These are phyloP conservation scores for Nigrospora osmanthi DNA, from an alignment of 2,329 filamentous ascomycete genomes.

Conservation along the genomic window DNA sequence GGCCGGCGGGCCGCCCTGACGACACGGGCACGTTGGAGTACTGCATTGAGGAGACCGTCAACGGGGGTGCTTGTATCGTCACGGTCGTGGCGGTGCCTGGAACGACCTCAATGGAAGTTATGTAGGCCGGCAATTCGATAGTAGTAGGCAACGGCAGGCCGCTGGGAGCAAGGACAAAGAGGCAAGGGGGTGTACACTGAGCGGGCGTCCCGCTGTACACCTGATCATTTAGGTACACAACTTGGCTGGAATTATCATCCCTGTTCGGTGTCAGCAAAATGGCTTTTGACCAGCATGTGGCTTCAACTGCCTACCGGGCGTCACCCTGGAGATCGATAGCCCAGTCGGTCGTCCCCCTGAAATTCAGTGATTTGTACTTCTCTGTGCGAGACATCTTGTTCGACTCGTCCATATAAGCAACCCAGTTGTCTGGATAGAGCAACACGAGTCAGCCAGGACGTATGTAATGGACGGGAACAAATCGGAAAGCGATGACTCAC, in stretches of 20 bases:
- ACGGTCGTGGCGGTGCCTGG: background rate
- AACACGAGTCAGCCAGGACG: slow-evolving; percentile 7
- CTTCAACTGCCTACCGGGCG: background rate
- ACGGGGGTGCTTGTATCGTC: background rate
- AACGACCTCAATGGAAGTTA: background rate
- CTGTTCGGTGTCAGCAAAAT: background rate
- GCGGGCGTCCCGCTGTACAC: no score
- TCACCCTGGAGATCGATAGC: slow-evolving; percentile 19
- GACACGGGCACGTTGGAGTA: background rate
- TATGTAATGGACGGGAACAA: slow-evolving; percentile 1
- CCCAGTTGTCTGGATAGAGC: slow-evolving; percentile 15
- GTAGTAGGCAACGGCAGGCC: background rate
- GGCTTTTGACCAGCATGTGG: background rate
- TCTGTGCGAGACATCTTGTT: slow-evolving; percentile 12
- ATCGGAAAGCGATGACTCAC: background rate
- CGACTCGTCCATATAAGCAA: slow-evolving; percentile 7
- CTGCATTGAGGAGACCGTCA: background rate
- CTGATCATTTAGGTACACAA: background rate
- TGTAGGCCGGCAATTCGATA: background rate
- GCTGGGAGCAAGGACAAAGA: background rate
- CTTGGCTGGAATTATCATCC: background rate
- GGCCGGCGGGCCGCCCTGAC: background rate
- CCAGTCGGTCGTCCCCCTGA: slow-evolving; percentile 23
- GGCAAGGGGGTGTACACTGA: background rate
- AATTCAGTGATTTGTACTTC: slow-evolving; percentile 12